Evolutionary conservation across 371 early-diverging fungal genomes (phyloP).

Genomic region (Syncephalastrum monosporum): DNA sequence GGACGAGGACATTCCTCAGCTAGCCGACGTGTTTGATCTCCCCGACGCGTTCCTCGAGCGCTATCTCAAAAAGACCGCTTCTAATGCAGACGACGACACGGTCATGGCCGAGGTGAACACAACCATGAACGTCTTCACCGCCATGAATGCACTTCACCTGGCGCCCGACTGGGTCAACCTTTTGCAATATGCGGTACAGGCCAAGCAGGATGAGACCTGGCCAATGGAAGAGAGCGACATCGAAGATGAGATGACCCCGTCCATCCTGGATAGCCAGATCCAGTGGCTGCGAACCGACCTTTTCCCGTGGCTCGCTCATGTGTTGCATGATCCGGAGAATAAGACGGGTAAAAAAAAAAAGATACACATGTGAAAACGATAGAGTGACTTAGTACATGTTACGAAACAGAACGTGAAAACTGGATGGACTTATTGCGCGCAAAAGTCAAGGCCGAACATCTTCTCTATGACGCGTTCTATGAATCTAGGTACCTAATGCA

Average conservation of each 20-base stretch:
- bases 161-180: slow-evolving; percentile 5
- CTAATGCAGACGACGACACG: too few relatives aligned
- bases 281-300: slow-evolving; percentile 12
- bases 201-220: neutral
- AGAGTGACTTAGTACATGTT: neutral
- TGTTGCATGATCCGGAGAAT: slow-evolving; percentile 2
- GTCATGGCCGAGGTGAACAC: too few relatives aligned
- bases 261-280: slow-evolving; percentile 1
- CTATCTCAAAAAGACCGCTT: too few relatives aligned
- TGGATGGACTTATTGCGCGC: slow-evolving; percentile 20
- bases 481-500: slow-evolving; percentile 14
- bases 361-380: neutral
- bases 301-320: slow-evolving; percentile 21
- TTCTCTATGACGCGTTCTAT: slow-evolving; percentile 12
- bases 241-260: neutral
- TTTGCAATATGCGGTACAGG: neutral
- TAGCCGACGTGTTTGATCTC: too few relatives aligned
- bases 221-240: neutral
- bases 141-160: slow-evolving; percentile 5
- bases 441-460: slow-evolving; percentile 16
- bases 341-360: slow-evolving; percentile 3
- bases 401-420: neutral
- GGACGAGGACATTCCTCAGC: too few relatives aligned
- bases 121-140: too few relatives aligned
- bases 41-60: too few relatives aligned